Conservation (phyloP, 345 rosid genomes). For the Brassica napus region DNA sequence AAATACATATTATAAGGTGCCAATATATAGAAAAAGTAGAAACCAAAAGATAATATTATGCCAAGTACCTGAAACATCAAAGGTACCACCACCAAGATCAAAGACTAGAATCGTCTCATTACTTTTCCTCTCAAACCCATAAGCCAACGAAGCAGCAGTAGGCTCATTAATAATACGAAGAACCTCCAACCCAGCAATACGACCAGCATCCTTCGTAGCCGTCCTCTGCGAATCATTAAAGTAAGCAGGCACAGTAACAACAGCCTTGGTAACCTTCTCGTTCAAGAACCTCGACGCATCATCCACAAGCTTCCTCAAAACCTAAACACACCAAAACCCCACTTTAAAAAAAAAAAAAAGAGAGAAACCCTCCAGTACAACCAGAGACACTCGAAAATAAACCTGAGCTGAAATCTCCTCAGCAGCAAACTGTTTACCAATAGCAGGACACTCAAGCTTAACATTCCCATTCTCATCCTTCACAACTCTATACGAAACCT, state of each 20-base stretch:
- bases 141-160: constrained; percentile 94
- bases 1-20: not conserved
- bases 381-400: not conserved
- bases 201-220: constrained; percentile 98
- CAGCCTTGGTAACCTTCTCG: constrained; percentile 68
- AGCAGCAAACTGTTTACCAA: constrained; percentile 86
- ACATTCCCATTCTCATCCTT: constrained; percentile 96
- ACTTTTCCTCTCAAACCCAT: constrained; percentile 92
- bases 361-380: not conserved
- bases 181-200: constrained; percentile 80
- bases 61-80: constrained; percentile 87
- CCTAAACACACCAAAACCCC: constrained; percentile 45
- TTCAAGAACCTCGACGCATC: constrained; percentile 85
- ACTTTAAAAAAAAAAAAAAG: not conserved
- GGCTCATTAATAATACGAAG: constrained; percentile 96
- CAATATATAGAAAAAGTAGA: not conserved
- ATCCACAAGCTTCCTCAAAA: constrained; percentile 91
- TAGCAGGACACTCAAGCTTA: constrained; percentile 88
- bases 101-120: constrained; percentile 94
- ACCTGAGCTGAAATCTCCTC: constrained; percentile 99
- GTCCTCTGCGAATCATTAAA: constrained; percentile 90
- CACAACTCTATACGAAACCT: constrained; percentile 79
- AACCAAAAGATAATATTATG: not conserved
- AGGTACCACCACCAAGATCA: constrained; percentile 99
- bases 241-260: constrained; percentile 77